A percentile compares a stretch with the other conserved stretches of the same genome.
Conservation (phyloP, 2,329 filamentous ascomycete species). For the Parastagonospora nodorum region DNA sequence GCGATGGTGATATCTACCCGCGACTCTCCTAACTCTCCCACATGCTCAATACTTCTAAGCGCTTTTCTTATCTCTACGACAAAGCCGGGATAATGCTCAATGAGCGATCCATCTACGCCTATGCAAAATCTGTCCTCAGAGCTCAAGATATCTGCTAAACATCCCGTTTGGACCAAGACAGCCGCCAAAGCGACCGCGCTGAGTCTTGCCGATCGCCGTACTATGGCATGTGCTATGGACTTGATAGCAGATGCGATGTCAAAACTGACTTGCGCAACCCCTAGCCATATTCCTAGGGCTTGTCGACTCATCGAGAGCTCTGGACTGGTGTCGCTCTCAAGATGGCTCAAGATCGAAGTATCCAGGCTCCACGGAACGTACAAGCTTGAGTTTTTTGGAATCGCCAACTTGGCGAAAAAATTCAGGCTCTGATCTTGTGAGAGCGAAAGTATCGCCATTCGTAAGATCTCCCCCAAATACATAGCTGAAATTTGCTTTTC, state of each 20-base stretch:
- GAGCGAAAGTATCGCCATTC: slow-evolving; percentile 71
- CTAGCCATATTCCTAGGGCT: slow-evolving; percentile 72
- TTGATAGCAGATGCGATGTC: slow-evolving; percentile 87
- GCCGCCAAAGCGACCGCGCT: slow-evolving; percentile 85
- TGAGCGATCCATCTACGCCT: slow-evolving; percentile 87
- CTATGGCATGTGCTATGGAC: slow-evolving; percentile 77
- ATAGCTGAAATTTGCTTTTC: slow-evolving; percentile 68
- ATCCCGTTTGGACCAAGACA: slow-evolving; percentile 76
- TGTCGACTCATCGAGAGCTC: slow-evolving; percentile 55
- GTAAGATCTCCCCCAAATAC: slow-evolving; percentile 91
- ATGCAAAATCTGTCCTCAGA: slow-evolving; percentile 73
- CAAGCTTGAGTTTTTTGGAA: slow-evolving; percentile 60
- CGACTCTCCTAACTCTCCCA: slow-evolving; percentile 75
- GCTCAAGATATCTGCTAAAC: slow-evolving; percentile 58
- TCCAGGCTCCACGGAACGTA: slow-evolving; percentile 83
- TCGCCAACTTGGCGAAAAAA: not conserved
- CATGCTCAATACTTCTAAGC: slow-evolving; percentile 71
- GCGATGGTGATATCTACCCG: slow-evolving; percentile 89
- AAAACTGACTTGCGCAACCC: slow-evolving; percentile 71
- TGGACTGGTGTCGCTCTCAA: slow-evolving; percentile 74
- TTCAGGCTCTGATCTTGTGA: not conserved
- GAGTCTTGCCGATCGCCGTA: slow-evolving; percentile 82
- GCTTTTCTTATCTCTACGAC: slow-evolving; percentile 82
- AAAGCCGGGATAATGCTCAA: slow-evolving; percentile 92
- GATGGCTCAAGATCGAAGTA: slow-evolving; percentile 83